Evolutionary conservation across 176 grass and related monocot genomes (phyloP), one percentile per base, ranked within the genome.

Genomic region (Carex littledalei): DNA sequence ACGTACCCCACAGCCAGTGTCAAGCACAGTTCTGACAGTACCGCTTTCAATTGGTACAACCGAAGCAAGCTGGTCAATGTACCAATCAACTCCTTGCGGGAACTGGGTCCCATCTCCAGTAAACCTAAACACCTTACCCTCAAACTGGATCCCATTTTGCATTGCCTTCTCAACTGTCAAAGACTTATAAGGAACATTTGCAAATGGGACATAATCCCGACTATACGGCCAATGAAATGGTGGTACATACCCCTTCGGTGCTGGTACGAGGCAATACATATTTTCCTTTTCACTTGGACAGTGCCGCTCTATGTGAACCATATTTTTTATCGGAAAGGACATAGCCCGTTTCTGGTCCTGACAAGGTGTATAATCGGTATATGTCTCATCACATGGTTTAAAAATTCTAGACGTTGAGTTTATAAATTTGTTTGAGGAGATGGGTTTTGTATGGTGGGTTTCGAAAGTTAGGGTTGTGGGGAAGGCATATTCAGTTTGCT

Each of bases 281-380:
- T 92, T 92, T 77, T 97, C 85, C 6, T 91, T 86, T 55, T 89
- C 87, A 8, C 79, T 85, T 8, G 92, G 92, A 74, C 94, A 97
- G 89, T 97, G 94, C 20, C 94, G 87, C 86, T 97, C 92, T 69
- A 90, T 86, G 81, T 94, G 92, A 35, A 92, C 86, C 90, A 94
- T 90, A 45, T 94, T 91, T 17, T 90, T 82, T 58, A 89, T 85
- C 17, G 90, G 89, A 81, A 92, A 97, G 53, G 86, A 91, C 94
- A 94, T 92, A 1, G 89, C 92, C 80, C 84, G 88, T 65, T 84
- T 89, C 85, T 91, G 92, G 85, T 97, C 89, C 74, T 92, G 90
- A 47, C 94, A 97, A 66, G 94, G 94, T 81, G 94, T 97, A 86
- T 97, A 97, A 86, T 97, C 92, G 43, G 88, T 92, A 80, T 90